A percentile compares a stretch with the other conserved stretches of the same genome.
Evolutionary conservation across 768 basidiomycete species (phyloP).

Genomic region (Pleurotus tuber-regium): DNA sequence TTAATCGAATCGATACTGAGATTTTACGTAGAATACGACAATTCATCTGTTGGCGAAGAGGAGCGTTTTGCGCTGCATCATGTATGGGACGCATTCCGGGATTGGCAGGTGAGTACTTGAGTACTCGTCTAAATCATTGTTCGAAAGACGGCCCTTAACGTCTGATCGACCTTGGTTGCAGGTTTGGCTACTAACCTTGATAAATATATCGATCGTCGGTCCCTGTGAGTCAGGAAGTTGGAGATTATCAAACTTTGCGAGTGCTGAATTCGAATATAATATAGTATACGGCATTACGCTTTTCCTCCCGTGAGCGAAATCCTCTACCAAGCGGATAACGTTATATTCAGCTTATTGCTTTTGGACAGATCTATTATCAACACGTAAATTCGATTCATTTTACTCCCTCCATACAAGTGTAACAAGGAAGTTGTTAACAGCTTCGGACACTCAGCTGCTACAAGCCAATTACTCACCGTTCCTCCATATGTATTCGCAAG

Average conservation of each 20-base stretch:
- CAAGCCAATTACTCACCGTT: slow-evolving; percentile 65
- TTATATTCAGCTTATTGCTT: too few species aligned
- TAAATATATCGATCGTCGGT: slow-evolving; percentile 55
- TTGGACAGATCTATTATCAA: slow-evolving; percentile 55
- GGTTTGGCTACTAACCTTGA: slow-evolving; percentile 52
- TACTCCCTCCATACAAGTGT: too few species aligned
- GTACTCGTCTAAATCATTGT: not conserved
- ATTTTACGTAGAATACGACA: slow-evolving; percentile 44
- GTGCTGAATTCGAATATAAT: not conserved
- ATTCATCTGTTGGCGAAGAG: slow-evolving; percentile 55
- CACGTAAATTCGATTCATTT: slow-evolving; percentile 30
- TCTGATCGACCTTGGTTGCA: slow-evolving; percentile 14
- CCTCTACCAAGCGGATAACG: too few species aligned
- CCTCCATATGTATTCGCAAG: slow-evolving; percentile 66
- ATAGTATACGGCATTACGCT: slow-evolving; percentile 68
- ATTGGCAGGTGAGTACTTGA: slow-evolving; percentile 59
- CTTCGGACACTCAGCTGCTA: slow-evolving; percentile 54
- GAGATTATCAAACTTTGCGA: too few species aligned
- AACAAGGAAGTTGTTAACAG: too few species aligned
- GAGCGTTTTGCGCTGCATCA: slow-evolving; percentile 57
- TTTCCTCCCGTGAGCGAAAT: slow-evolving; percentile 70
- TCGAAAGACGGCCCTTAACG: not conserved
- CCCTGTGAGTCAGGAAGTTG: too few species aligned
- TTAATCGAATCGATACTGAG: not conserved
- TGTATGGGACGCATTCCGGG: slow-evolving; percentile 47